Evolutionary conservation across 2,329 filamentous ascomycete genomes (phyloP).

Genomic region (Fusarium newnesense): DNA sequence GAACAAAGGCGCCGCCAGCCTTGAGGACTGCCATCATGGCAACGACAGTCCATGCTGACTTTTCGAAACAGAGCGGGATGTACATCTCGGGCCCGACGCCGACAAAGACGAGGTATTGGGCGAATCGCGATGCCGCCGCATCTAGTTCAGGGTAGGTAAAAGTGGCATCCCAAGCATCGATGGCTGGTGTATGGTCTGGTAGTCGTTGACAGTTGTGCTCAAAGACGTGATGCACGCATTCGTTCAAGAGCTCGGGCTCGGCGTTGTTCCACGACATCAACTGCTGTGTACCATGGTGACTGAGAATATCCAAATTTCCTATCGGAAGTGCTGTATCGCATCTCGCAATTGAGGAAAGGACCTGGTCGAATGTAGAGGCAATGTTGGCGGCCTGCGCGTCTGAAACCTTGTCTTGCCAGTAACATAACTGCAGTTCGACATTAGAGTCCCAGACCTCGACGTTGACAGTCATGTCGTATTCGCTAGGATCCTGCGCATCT

Average conservation of each 20-base stretch:
- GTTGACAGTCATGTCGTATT: slow-evolving; percentile 39
- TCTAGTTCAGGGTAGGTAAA: slow-evolving; percentile 51
- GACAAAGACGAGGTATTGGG: slow-evolving; percentile 51
- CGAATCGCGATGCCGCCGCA: slow-evolving; percentile 33
- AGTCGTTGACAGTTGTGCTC: slow-evolving; percentile 47
- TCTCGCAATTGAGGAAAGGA: slow-evolving; percentile 14
- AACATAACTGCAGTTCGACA: slow-evolving; percentile 33
- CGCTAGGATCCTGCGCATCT: slow-evolving; percentile 29
- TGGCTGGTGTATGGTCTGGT: slow-evolving; percentile 47
- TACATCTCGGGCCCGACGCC: slow-evolving; percentile 41
- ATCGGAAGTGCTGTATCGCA: neutral
- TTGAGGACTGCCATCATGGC: slow-evolving; percentile 51
- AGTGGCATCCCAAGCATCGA: slow-evolving; percentile 58
- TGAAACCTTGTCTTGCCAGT: slow-evolving; percentile 38
- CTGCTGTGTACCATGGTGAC: slow-evolving; percentile 17
- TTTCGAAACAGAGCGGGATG: slow-evolving; percentile 51
- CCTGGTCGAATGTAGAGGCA: slow-evolving; percentile 29
- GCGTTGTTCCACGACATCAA: slow-evolving; percentile 42
- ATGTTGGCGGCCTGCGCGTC: slow-evolving; percentile 34
- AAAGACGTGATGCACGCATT: slow-evolving; percentile 56
- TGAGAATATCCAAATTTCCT: slow-evolving; percentile 33
- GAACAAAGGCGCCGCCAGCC: slow-evolving; percentile 46
- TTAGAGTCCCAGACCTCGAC: slow-evolving; percentile 36
- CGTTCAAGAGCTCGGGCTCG: slow-evolving; percentile 14
- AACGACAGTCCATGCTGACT: slow-evolving; percentile 50